Conservation (phyloP, 2,329 filamentous ascomycete genomes). For the Emmonsiellopsis sp. region DNA sequence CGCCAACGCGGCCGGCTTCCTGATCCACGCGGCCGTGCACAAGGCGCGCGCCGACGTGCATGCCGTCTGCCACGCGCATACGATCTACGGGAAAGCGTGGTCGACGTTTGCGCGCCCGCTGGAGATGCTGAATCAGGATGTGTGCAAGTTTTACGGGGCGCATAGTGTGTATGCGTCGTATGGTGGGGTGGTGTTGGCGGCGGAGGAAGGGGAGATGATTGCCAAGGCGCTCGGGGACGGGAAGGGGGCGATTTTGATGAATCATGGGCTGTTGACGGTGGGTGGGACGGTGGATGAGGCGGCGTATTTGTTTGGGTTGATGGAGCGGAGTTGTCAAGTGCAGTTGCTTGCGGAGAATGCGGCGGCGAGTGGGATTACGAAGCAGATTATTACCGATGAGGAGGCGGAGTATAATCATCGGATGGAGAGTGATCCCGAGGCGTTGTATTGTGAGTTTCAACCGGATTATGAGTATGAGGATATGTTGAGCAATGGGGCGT, state of each 20-base stretch:
- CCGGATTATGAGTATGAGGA: conserved; percentile 20
- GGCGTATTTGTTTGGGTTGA: conserved; percentile 57
- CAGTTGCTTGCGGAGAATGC: conserved; percentile 62
- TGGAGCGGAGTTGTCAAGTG: conserved; percentile 60
- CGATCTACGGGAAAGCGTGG: conserved; percentile 37
- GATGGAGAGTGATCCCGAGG: conserved; percentile 18
- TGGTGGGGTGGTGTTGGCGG: conserved; percentile 53
- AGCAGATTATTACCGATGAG: conserved; percentile 47
- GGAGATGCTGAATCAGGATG: conserved; percentile 38
- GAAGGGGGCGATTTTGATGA: conserved; percentile 56
- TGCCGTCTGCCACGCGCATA: conserved; percentile 38
- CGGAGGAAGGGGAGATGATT: conserved; percentile 56
- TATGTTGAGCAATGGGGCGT: conserved; percentile 16
- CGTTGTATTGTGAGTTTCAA: conserved; percentile 19
- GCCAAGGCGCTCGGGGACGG: conserved; percentile 54
- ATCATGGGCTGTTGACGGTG: conserved; percentile 64
- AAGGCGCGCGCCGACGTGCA: conserved; percentile 47
- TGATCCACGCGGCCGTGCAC: conserved; percentile 37
- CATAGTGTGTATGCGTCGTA: conserved; percentile 58
- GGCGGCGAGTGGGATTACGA: conserved; percentile 42
- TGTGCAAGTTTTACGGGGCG: conserved; percentile 54
- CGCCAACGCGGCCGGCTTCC: conserved; percentile 39
- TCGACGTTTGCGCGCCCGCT: conserved; percentile 33
- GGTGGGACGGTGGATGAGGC: conserved; percentile 66
- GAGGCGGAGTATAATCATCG: conserved; percentile 30